Evolutionary conservation across 768 basidiomycete genomes (phyloP), one percentile per base, ranked within the genome.

Genomic region (Holtermanniella nyarrowii): DNA sequence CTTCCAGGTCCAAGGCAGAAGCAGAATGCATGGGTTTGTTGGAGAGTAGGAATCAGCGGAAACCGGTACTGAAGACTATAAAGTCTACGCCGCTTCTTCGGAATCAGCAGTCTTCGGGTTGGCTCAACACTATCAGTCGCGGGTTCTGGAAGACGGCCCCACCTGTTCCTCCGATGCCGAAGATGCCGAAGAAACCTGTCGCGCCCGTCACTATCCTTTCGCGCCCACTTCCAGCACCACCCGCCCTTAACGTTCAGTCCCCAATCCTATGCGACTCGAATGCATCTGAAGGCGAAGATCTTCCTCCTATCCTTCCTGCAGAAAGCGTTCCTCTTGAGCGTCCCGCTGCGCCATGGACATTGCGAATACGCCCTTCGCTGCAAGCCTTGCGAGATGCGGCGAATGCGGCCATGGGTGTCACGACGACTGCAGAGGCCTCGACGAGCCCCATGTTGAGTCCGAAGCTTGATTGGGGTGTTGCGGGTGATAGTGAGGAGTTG

Each of bases 181-280:
- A 21, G 5, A n/a, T n/a, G n/a, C n/a, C n/a, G n/a, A n/a, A n/a
- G n/a, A n/a, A n/a, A n/a, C n/a, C n/a, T n/a, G 44, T 27, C 20
- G 40, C 16, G 5, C 51, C 52, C 50, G 31, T 14, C 54, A 12
- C 52, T 48, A 21, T n/a, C 18, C 50, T 57, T 1, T 54, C 61
- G 10, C 39, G 46, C 3, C 43, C 44, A 10, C 46, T 44, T 42
- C 58, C 63, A 14, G 66, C 63, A 4, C 52, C 60, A 14, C 65
- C 67, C 5, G 56, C 60, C 10, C 42, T 64, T 4, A 57, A 62
- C 43, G 60, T 56, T 11, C 50, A 52, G 3, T 58, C 59, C 1
- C 57, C 69, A 7, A 58, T 71, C 4, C 55, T 69, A 4, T 71
- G 69, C 55, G 68, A 71, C 44, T 63, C 65, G 1, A 41, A 52